These are phyloP conservation scores for Boletus semigastroideus DNA, from an alignment of 1,284 basidiomycete genomes.

Conservation along the genomic window DNA sequence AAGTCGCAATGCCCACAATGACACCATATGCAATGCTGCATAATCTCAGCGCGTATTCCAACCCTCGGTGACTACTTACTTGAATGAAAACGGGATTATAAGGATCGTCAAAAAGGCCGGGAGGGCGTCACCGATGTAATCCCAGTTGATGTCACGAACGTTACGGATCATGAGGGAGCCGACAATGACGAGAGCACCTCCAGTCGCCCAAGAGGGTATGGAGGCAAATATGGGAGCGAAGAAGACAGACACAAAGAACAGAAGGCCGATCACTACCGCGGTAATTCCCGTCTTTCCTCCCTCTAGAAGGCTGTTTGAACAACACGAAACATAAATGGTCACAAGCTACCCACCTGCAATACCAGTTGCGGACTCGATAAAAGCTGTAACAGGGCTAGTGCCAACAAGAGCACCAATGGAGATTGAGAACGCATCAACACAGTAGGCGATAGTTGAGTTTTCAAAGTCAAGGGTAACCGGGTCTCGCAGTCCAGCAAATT, in stretches of 20 bases:
- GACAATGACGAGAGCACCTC: slow-evolving; percentile 83
- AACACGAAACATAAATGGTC: neutral
- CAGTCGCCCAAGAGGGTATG: slow-evolving; percentile 87
- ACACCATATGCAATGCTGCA: slow-evolving; percentile 86
- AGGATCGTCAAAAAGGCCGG: slow-evolving; percentile 82
- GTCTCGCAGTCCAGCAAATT: slow-evolving; percentile 87
- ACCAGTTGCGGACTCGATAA: slow-evolving; percentile 82
- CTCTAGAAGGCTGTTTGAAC: slow-evolving; percentile 44
- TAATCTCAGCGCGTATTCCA: slow-evolving; percentile 16
- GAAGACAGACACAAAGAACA: slow-evolving; percentile 87
- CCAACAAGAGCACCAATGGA: slow-evolving; percentile 83
- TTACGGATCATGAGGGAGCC: slow-evolving; percentile 90
- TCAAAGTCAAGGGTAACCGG: slow-evolving; percentile 88
- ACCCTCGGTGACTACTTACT: slow-evolving; percentile 42
- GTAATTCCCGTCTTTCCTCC: slow-evolving; percentile 89
- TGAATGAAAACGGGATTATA: slow-evolving; percentile 77
- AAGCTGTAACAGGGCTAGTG: slow-evolving; percentile 86
- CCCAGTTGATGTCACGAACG: slow-evolving; percentile 86
- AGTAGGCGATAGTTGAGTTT: slow-evolving; percentile 82
- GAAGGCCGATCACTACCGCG: slow-evolving; percentile 70
- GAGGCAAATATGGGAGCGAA: slow-evolving; percentile 90
- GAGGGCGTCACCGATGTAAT: slow-evolving; percentile 82
- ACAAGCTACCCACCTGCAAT: slow-evolving; percentile 51
- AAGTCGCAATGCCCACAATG: slow-evolving; percentile 75
- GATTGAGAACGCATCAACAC: slow-evolving; percentile 80